phyloP scores from a whole-genome alignment of 1,284 basidiomycete species.

The Tilletia horrida region DNA sequence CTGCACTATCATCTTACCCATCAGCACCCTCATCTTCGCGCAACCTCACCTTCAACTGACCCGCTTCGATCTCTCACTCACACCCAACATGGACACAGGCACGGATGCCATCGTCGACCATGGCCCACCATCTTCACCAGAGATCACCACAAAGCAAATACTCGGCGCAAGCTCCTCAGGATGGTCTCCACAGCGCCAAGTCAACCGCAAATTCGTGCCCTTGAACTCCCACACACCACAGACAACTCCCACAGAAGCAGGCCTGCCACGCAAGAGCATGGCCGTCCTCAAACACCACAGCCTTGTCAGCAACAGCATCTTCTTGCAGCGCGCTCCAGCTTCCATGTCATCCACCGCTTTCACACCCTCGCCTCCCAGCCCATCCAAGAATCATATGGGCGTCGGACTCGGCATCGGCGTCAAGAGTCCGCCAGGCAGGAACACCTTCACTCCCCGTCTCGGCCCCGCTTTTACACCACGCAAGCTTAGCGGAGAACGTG shows the following conservation, averaged over 20 bases:
- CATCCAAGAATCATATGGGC: conserved; percentile 14
- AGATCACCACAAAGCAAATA: conserved; percentile 39
- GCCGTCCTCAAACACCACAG: conserved; percentile 38
- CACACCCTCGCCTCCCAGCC: conserved; percentile 3
- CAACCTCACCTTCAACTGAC: too few species aligned
- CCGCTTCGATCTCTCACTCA: too few species aligned
- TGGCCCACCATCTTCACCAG: conserved; percentile 29
- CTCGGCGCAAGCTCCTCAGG: conserved; percentile 42
- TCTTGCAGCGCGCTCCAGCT: conserved; percentile 28
- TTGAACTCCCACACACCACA: conserved; percentile 11
- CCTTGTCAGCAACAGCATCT: conserved; percentile 48
- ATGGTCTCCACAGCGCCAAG: conserved; percentile 39
- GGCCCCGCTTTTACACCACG: conserved; percentile 12
- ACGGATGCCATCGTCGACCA: too few species aligned
- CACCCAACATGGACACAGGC: neutral
- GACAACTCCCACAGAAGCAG: neutral
- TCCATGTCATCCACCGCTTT: conserved; percentile 9
- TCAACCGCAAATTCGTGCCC: conserved; percentile 31
- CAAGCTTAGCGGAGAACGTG: conserved; percentile 22
- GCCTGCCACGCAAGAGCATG: neutral
- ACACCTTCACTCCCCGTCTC: neutral
- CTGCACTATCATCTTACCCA: too few species aligned
- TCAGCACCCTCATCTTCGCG: too few species aligned
- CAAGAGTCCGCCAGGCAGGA: conserved; percentile 16
- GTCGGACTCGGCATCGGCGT: conserved; percentile 45